Evolutionary conservation across 2,329 filamentous ascomycete species (phyloP).

Genomic region (Scytalidium lignicola): DNA sequence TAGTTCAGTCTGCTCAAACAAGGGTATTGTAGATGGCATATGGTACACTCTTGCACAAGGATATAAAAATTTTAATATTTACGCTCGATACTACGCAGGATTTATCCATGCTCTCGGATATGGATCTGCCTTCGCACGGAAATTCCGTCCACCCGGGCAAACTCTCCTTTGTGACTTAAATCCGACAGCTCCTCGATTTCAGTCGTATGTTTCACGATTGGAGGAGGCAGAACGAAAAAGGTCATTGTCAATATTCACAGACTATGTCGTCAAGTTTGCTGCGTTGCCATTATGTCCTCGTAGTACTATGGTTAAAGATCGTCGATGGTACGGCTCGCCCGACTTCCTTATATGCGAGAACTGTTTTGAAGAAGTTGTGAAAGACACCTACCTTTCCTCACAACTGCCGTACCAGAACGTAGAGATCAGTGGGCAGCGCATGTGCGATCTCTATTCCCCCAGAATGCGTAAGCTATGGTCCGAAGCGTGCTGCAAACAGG

Average conservation of each 20-base stretch:
- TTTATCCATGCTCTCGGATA: not conserved
- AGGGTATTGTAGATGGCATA: not conserved
- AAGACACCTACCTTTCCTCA: not conserved
- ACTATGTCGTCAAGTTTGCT: not conserved
- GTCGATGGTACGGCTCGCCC: not conserved
- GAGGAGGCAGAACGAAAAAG: not conserved
- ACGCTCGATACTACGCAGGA: not conserved
- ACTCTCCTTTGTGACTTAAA: not conserved
- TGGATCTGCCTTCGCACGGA: not conserved
- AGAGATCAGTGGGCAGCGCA: not conserved
- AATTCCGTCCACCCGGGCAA: not conserved
- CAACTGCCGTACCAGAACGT: not conserved
- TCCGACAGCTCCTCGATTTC: not conserved
- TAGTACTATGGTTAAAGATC: not conserved
- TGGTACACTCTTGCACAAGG: not conserved
- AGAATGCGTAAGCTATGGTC: not conserved
- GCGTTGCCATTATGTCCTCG: not conserved
- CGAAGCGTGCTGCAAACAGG: not conserved
- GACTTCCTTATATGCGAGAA: not conserved
- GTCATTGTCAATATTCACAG: not conserved
- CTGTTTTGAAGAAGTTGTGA: not conserved
- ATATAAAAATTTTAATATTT: not conserved
- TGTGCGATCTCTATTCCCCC: not conserved
- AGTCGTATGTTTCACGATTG: not conserved
- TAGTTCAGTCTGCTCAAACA: not conserved